Conservation (phyloP, 306 rosid species). For the Nissolia schottii region DNA sequence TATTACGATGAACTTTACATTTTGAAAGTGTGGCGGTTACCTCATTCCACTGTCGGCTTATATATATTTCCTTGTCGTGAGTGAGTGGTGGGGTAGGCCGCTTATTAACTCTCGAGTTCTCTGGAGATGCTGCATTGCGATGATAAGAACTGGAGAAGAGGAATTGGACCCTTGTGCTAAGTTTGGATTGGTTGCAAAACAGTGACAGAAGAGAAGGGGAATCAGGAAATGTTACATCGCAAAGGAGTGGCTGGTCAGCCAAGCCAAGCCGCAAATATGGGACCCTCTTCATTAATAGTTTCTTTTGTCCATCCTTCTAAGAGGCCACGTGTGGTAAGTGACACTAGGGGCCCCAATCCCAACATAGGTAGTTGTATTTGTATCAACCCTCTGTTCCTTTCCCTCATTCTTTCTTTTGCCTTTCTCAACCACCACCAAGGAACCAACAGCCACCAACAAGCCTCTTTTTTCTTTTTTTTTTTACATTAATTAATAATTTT, state of each 20-base stretch:
- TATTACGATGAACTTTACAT: no score
- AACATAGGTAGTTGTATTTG: slow-evolving; percentile 10
- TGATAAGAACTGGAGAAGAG: neutral
- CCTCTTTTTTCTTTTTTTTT: neutral
- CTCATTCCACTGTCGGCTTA: neutral
- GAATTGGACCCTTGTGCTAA: neutral
- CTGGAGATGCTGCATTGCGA: neutral
- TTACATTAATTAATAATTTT: neutral
- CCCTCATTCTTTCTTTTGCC: neutral
- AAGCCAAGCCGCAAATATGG: neutral
- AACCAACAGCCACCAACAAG: neutral
- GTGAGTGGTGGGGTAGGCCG: neutral
- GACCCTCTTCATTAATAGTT: neutral
- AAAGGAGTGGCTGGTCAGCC: neutral
- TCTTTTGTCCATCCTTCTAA: slow-evolving; percentile 9
- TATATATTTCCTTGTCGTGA: neutral
- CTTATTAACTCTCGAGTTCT: neutral
- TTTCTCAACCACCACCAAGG: slow-evolving; percentile 10
- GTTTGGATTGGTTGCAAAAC: neutral
- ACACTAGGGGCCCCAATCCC: slow-evolving; percentile 14
- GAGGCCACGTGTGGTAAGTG: slow-evolving; percentile 33
- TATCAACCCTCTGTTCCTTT: neutral
- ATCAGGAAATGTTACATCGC: neutral
- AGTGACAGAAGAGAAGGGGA: neutral
- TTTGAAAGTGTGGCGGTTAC: no score